Evolutionary conservation across 169 alveolate genomes (phyloP).

Genomic region (Haemoproteus tartakovskyi): DNA sequence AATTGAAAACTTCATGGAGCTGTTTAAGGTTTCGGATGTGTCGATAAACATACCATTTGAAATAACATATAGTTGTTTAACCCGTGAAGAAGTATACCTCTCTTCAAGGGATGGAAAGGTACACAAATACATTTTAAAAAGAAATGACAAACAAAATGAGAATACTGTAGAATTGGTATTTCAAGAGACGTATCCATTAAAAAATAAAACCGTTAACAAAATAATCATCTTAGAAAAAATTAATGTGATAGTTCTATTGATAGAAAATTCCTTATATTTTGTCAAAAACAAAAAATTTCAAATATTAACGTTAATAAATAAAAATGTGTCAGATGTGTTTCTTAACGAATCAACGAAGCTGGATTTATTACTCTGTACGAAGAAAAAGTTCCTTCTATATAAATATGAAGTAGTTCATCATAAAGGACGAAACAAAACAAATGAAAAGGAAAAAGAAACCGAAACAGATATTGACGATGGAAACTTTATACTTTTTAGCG

Average conservation of each 20-base stretch:
- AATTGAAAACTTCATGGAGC: too few relatives aligned
- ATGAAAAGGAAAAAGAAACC: too few relatives aligned
- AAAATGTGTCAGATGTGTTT: background rate
- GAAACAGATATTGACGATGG: too few relatives aligned
- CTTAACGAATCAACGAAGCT: constrained; percentile 6
- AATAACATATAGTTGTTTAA: too few relatives aligned
- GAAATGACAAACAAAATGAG: background rate
- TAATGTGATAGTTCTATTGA: background rate
- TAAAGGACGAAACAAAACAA: too few relatives aligned
- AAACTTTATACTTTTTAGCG: constrained; percentile 1
- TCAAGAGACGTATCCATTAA: background rate
- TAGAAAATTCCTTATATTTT: constrained; percentile 20
- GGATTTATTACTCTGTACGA: constrained; percentile 10
- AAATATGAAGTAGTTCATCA: too few relatives aligned
- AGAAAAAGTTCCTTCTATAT: constrained; percentile 21
- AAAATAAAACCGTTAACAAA: constrained; percentile 8
- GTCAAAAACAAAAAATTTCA: background rate
- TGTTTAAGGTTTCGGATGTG: too few relatives aligned
- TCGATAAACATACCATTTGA: too few relatives aligned
- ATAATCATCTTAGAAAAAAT: constrained; percentile 11
- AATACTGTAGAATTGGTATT: background rate
- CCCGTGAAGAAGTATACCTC: too few relatives aligned
- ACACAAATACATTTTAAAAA: too few relatives aligned
- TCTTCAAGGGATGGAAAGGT: too few relatives aligned
- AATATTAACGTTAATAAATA: constrained; percentile 1